Evolutionary conservation across 2,329 filamentous ascomycete genomes (phyloP).

Genomic region (Cladosporium austrohemisphaericum): DNA sequence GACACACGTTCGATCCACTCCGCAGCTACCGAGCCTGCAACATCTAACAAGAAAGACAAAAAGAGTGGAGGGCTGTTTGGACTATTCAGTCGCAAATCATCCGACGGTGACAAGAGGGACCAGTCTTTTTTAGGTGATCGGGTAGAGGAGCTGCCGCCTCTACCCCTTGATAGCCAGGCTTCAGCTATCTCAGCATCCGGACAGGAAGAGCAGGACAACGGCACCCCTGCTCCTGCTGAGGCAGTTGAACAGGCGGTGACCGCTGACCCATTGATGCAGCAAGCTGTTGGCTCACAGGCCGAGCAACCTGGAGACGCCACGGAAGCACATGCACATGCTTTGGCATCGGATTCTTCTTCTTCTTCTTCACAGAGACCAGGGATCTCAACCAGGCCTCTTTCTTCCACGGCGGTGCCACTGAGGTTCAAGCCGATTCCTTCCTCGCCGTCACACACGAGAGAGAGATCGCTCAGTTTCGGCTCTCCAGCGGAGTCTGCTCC

Average conservation of each 20-base stretch:
- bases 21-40: conserved; percentile 37
- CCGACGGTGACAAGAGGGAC: conserved; percentile 27
- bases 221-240: conserved; percentile 31
- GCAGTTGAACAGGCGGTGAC: conserved; percentile 19
- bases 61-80: conserved; percentile 43
- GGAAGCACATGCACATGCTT: neutral
- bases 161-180: conserved; percentile 33
- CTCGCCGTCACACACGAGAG: conserved; percentile 24
- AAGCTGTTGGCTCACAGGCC: neutral
- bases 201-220: conserved; percentile 29
- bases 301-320: neutral
- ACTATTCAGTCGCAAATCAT: conserved; percentile 45
- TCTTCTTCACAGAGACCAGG: neutral
- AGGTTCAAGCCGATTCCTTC: conserved; percentile 31
- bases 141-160: conserved; percentile 57
- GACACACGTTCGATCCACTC: conserved; percentile 37
- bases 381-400: conserved; percentile 21
- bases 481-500: conserved; percentile 19
- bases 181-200: conserved; percentile 27
- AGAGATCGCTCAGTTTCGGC: conserved; percentile 31
- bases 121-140: conserved; percentile 63
- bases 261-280: neutral
- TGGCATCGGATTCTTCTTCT: neutral
- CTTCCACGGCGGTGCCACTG: conserved; percentile 35
- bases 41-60: conserved; percentile 40